Base-by-base conservation (phyloP, 176 grass and related monocot species). In the Triticum monococcum region DNA sequence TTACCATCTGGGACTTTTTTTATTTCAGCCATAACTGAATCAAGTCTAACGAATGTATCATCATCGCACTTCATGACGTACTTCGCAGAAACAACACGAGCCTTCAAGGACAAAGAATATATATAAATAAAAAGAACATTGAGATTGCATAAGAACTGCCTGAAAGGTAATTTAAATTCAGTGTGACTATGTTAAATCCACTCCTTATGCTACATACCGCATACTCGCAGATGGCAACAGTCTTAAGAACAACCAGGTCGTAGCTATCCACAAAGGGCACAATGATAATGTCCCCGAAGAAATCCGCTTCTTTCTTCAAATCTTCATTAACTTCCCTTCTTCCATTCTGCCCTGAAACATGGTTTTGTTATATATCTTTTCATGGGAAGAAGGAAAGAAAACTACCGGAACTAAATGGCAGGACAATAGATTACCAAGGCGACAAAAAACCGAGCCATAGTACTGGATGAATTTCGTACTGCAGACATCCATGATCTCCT, bases 401-500 rank as follows among this genome's bases (percentile, higher is more conserved):
- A 6, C 8, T 17, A 13, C 7, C 4, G 43, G 46, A 43, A 85
- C 9, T 54, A 74, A 67, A 45, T 5, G 45, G 20, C 5, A 0
- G 70, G 23, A 46, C 32, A 25, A 46, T 18, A 43, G 40, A 72
- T 87, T 91, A 91, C 94, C 94, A 95, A 37, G 20, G 94, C 94
- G 83, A 95, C 94, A 81, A 95, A 95, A 87, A 95, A 95, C 9
- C 94, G 89, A 75, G 91, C 86, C 62, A 95, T 79, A 0, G 77
- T 84, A 68, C 50, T 91, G 7, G 94, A 89, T 76, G 91, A 95
- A 85, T 87, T 89, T 77, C 89, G 75, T 28, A 95, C 84, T 76
- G 89, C 68, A 82, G 93, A 92, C 86, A 95, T 95, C 93, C 93
- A 95, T 65, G 93, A 95, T 85, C 80, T 91, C 71, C 93, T 95